These are phyloP conservation scores for Ceratocystis colombiana DNA, from an alignment of 2,329 filamentous ascomycete species.

Conservation along the genomic window DNA sequence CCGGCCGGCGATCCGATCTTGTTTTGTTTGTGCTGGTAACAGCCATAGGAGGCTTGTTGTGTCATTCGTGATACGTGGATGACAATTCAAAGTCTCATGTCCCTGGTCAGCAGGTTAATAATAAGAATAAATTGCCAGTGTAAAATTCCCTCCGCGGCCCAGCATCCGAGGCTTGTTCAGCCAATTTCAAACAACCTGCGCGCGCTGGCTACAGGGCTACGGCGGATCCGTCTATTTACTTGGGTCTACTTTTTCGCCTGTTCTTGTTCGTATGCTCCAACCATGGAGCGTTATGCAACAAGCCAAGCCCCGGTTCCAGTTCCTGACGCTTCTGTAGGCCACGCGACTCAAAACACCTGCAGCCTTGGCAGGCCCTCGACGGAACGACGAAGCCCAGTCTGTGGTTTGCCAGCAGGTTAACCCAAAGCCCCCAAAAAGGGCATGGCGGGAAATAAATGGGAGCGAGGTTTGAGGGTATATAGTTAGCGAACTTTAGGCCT, in stretches of 20 bases:
- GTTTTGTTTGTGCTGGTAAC: slow-evolving; percentile 6
- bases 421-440: neutral
- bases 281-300: neutral
- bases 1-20: slow-evolving; percentile 3
- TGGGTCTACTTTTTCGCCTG: neutral
- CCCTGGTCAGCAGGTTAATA: neutral
- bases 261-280: neutral
- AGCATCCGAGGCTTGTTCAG: neutral
- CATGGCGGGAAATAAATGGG: neutral
- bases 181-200: slow-evolving; percentile 12
- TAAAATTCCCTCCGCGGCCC: neutral
- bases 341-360: slow-evolving; percentile 11
- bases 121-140: neutral
- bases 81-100: neutral
- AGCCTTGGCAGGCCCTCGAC: neutral
- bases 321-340: neutral
- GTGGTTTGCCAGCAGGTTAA: neutral
- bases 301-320: neutral
- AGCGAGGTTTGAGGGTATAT: neutral
- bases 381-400: neutral
- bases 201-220: neutral
- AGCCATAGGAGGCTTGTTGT: neutral
- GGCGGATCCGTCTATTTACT: too few relatives aligned
- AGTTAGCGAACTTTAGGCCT: too few relatives aligned
- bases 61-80: neutral